Percentiles rank a stretch among this genome's conserved stretches.
Evolutionary conservation across 140 eudicot species (phyloP).

Genomic region (Ambrosia hybrid): DNA sequence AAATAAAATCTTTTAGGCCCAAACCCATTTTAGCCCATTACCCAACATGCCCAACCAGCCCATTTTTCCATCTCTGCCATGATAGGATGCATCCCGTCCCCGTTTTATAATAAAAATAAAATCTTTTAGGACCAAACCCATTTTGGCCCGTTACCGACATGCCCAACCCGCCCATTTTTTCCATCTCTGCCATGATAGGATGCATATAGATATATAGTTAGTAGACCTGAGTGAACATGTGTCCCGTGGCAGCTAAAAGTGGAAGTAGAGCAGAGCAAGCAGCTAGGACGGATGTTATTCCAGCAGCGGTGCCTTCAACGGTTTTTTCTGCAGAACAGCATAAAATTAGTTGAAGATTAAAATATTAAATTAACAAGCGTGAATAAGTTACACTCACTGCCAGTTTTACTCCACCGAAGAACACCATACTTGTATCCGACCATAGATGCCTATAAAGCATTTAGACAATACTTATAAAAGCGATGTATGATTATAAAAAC

Average conservation of each 20-base stretch:
- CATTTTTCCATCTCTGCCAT: not conserved
- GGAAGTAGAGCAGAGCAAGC: slow-evolving; percentile 90
- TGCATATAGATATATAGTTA: slow-evolving; percentile 26
- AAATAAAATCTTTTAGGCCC: too few species aligned
- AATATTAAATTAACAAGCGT: not conserved
- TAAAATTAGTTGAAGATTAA: not conserved
- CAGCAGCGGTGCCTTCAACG: slow-evolving; percentile 98
- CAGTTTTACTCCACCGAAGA: slow-evolving; percentile 91
- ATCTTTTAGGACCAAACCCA: not conserved
- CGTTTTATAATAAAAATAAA: not conserved
- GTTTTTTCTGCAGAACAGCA: slow-evolving; percentile 61
- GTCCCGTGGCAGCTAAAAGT: slow-evolving; percentile 79
- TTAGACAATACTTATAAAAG: not conserved
- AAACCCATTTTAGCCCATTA: not conserved
- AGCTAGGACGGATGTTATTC: slow-evolving; percentile 87
- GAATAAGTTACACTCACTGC: slow-evolving; percentile 56
- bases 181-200: not conserved
- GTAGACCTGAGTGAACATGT: slow-evolving; percentile 73
- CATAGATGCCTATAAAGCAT: slow-evolving; percentile 78
- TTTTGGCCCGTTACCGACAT: not conserved
- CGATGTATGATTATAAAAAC: not conserved
- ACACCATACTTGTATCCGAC: slow-evolving; percentile 99
- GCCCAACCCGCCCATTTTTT: not conserved
- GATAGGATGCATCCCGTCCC: not conserved
- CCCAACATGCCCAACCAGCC: not conserved